A percentile compares a stretch with the other conserved stretches of the same genome.
Conservation (phyloP, 2,329 filamentous ascomycete species). For the Allantophomopsis cytisporea region DNA sequence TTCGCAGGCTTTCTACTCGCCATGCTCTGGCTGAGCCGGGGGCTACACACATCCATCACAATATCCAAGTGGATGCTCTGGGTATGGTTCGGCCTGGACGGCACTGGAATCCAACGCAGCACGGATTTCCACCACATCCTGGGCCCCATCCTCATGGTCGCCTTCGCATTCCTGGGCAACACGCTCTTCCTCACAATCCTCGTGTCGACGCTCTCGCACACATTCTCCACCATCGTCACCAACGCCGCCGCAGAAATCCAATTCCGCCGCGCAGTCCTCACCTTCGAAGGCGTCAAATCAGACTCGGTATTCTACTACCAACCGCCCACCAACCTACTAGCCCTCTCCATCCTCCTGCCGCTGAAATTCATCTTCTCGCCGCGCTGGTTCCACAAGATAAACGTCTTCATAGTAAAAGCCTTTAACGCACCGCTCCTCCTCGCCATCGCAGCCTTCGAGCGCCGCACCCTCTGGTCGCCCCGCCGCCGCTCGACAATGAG, state of each 20-base stretch:
- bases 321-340: conserved; percentile 73
- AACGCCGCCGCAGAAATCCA: conserved; percentile 76
- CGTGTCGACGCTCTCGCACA: conserved; percentile 77
- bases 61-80: conserved; percentile 88
- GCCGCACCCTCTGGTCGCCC: conserved; percentile 47
- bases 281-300: conserved; percentile 74
- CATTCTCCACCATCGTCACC: conserved; percentile 63
- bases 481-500: conserved; percentile 7
- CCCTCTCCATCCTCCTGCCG: conserved; percentile 59
- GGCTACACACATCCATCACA: conserved; percentile 45
- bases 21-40: conserved; percentile 64
- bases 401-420: conserved; percentile 60
- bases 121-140: conserved; percentile 67
- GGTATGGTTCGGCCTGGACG: conserved; percentile 85
- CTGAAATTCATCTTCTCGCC: conserved; percentile 67
- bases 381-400: conserved; percentile 84
- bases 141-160: conserved; percentile 67
- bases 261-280: conserved; percentile 68
- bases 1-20: conserved; percentile 72
- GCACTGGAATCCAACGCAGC: conserved; percentile 32
- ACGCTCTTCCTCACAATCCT: conserved; percentile 82
- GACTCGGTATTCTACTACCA: conserved; percentile 75
- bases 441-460: conserved; percentile 56
- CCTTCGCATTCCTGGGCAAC: conserved; percentile 77
- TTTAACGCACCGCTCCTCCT: conserved; percentile 67